Evolutionary conservation across 805 yeast genomes (phyloP).

Genomic region (Cyberlindnera suaveolens): DNA sequence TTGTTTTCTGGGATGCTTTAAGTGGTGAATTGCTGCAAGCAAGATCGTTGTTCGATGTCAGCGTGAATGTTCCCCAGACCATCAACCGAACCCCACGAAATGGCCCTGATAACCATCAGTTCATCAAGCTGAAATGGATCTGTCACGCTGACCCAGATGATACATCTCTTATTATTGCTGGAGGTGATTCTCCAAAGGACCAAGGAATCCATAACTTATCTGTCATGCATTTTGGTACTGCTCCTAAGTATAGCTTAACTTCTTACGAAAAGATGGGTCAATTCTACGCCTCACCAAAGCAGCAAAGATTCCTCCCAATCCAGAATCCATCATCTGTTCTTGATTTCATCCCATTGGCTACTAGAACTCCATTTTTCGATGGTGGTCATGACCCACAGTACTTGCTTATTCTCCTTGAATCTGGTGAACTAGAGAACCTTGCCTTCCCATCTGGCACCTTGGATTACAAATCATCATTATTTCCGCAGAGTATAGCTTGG

Average conservation of each 20-base stretch:
- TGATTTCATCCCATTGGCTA: slow-evolving; percentile 48
- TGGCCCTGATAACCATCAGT: slow-evolving; percentile 26
- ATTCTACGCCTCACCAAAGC: slow-evolving; percentile 58
- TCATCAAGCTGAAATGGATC: slow-evolving; percentile 65
- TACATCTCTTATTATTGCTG: slow-evolving; percentile 66
- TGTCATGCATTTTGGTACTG: slow-evolving; percentile 68
- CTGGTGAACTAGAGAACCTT: slow-evolving; percentile 61
- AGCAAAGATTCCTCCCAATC: slow-evolving; percentile 51
- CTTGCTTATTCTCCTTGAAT: slow-evolving; percentile 49
- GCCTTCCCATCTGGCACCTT: slow-evolving; percentile 50
- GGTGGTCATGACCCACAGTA: slow-evolving; percentile 76
- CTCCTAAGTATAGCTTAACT: slow-evolving; percentile 74
- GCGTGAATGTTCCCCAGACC: slow-evolving; percentile 47
- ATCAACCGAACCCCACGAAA: slow-evolving; percentile 13
- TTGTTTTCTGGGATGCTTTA: slow-evolving; percentile 90
- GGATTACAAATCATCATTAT: slow-evolving; percentile 46
- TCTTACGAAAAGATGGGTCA: slow-evolving; percentile 79
- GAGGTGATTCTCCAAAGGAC: slow-evolving; percentile 47
- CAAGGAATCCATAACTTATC: slow-evolving; percentile 41
- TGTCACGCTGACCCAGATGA: slow-evolving; percentile 75
- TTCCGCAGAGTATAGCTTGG: slow-evolving; percentile 81
- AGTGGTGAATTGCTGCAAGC: slow-evolving; percentile 73
- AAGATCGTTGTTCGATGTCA: slow-evolving; percentile 59
- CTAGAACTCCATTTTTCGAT: slow-evolving; percentile 65
- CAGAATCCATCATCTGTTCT: slow-evolving; percentile 38